Evolutionary conservation across 345 rosid genomes (phyloP).

Genomic region (Raphanus raphanistrum): DNA sequence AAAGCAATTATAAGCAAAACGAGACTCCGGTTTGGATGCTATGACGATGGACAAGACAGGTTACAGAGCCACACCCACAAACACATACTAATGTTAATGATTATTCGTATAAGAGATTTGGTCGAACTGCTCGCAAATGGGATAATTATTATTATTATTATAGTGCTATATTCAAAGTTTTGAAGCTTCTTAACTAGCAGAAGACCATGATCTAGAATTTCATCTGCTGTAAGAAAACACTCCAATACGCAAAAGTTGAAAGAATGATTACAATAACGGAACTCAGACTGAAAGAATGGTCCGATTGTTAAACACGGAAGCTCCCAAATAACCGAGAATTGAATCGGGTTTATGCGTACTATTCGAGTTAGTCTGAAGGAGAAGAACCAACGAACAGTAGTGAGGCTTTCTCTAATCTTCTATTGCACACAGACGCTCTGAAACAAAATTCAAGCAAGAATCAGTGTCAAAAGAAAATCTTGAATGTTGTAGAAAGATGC

Average conservation of each 20-base stretch:
- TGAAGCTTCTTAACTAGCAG: constrained; percentile 29
- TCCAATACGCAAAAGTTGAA: constrained; percentile 33
- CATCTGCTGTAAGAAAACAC: constrained; percentile 33
- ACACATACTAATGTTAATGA: not conserved
- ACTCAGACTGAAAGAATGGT: constrained; percentile 36
- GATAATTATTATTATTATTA: not conserved
- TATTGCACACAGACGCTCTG: constrained; percentile 82
- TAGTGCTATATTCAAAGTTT: constrained; percentile 10
- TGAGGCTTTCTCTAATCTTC: constrained; percentile 46
- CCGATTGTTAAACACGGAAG: constrained; percentile 31
- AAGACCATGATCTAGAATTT: constrained; percentile 15
- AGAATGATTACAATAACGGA: constrained; percentile 39
- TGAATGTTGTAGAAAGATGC: not conserved
- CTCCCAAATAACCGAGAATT: constrained; percentile 21
- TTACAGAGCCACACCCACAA: not conserved
- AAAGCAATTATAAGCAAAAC: not conserved
- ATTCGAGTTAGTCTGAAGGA: constrained; percentile 29
- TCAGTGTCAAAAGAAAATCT: not conserved
- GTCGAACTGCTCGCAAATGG: constrained; percentile 5
- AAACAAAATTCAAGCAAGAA: constrained; percentile 16
- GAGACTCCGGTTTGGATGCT: not conserved
- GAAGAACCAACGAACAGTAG: constrained; percentile 17
- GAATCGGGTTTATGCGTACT: constrained; percentile 21
- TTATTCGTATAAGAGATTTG: not conserved
- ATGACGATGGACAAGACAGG: not conserved